Evolutionary conservation across 305 asterid species (phyloP).

Genomic region (Fraxinus paxiana): DNA sequence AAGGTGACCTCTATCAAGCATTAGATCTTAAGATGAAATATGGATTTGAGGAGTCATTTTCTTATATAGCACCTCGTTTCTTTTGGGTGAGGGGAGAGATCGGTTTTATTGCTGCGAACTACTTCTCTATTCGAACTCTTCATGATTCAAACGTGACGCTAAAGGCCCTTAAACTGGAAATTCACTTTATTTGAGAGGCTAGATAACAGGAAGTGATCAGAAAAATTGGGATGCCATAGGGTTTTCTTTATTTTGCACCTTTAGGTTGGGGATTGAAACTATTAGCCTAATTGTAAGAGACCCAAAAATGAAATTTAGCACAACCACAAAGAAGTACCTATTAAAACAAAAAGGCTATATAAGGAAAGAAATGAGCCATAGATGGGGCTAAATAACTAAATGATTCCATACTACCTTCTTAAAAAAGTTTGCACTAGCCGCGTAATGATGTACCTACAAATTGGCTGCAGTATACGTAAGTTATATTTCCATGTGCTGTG

Average conservation of each 20-base stretch:
- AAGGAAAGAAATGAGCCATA: neutral
- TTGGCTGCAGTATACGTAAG: neutral
- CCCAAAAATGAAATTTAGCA: neutral
- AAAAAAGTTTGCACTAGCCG: neutral
- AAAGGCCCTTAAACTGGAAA: neutral
- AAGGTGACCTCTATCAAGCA: neutral
- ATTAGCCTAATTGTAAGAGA: neutral
- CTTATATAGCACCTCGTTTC: neutral
- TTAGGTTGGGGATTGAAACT: neutral
- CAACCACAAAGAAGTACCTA: neutral
- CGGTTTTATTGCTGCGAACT: neutral
- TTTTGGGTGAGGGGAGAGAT: neutral
- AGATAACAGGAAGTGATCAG: neutral
- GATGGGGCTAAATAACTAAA: neutral
- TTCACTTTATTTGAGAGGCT: neutral
- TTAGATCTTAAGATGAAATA: neutral
- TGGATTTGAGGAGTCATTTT: neutral
- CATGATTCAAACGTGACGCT: neutral
- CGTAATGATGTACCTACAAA: neutral
- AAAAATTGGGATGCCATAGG: neutral
- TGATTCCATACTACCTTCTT: neutral
- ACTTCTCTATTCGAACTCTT: neutral
- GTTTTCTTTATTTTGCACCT: neutral
- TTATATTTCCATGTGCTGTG: neutral
- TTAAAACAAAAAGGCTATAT: neutral